These are phyloP conservation scores for Calonectria honghensis DNA, from an alignment of 2,329 filamentous ascomycete genomes.

Conservation along the genomic window DNA sequence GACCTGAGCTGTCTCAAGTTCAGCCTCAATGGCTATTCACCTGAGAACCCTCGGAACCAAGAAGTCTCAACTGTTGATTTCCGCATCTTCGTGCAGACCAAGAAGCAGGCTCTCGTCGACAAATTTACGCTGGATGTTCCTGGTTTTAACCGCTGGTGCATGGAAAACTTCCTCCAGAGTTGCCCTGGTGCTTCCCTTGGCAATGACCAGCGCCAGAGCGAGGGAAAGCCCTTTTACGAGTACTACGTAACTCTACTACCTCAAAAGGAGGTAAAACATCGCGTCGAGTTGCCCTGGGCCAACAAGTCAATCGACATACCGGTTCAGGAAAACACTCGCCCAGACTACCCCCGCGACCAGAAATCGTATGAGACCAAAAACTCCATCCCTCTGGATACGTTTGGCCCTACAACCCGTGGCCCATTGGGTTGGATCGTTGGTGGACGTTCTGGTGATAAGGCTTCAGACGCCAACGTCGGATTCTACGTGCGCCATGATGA, in stretches of 20 bases:
- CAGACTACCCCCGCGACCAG: constrained; percentile 50
- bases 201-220: constrained; percentile 61
- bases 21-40: constrained; percentile 61
- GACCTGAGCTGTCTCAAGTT: constrained; percentile 59
- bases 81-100: constrained; percentile 66
- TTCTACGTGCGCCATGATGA: constrained; percentile 64
- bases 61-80: constrained; percentile 68
- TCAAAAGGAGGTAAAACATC: constrained; percentile 50
- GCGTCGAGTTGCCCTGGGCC: constrained; percentile 49
- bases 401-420: constrained; percentile 50
- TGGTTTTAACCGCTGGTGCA: constrained; percentile 43
- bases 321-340: constrained; percentile 47
- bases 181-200: constrained; percentile 65
- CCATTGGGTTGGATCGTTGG: constrained; percentile 55
- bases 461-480: constrained; percentile 61
- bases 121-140: constrained; percentile 41
- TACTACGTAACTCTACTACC: constrained; percentile 51
- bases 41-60: constrained; percentile 62
- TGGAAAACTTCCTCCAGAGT: constrained; percentile 64
- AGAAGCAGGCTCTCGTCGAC: constrained; percentile 44
- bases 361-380: constrained; percentile 52
- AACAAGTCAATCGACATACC: constrained; percentile 45
- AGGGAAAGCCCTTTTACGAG: constrained; percentile 52
- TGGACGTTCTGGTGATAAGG: constrained; percentile 52
- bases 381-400: constrained; percentile 43